Conservation (phyloP, 176 grass and related monocot species). For the Aegilops tauschii region DNA sequence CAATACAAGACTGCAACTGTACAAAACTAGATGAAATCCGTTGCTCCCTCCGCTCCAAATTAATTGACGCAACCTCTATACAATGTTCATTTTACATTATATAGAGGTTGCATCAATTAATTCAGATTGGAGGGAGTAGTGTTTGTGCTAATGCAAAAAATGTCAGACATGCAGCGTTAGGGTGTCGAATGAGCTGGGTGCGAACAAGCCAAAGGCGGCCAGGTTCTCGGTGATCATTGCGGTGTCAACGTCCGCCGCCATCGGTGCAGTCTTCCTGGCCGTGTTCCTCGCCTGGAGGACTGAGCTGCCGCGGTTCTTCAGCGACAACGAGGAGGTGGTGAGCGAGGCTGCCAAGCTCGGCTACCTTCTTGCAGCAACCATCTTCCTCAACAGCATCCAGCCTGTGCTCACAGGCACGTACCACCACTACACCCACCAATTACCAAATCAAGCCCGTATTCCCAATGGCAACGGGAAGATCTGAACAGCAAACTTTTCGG, state of each 20-base stretch:
- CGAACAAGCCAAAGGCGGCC: slow-evolving; percentile 59
- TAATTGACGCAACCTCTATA: too few species aligned
- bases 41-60: too few species aligned
- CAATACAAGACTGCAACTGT: background rate
- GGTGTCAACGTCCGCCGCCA: slow-evolving; percentile 56
- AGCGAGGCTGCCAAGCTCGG: slow-evolving; percentile 59
- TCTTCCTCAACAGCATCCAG: slow-evolving; percentile 95
- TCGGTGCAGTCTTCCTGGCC: slow-evolving; percentile 56
- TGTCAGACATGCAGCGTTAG: slow-evolving; percentile 49
- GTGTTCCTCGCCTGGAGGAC: slow-evolving; percentile 59
- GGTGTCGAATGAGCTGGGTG: slow-evolving; percentile 94
- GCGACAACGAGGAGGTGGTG: slow-evolving; percentile 46
- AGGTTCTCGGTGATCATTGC: slow-evolving; percentile 72
- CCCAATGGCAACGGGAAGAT: background rate
- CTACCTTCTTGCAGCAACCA: slow-evolving; percentile 64
- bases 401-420: slow-evolving; percentile 84
- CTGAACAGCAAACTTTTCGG: background rate
- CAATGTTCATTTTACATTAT: too few species aligned
- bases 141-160: too few species aligned
- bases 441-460: background rate
- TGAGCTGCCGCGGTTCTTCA: slow-evolving; percentile 63
- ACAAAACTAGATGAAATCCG: too few species aligned
- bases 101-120: too few species aligned
- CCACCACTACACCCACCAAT: background rate
- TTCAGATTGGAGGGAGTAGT: too few species aligned